A percentile compares a stretch with the other conserved stretches of the same genome.
phyloP scores from a whole-genome alignment of 345 rosid genomes.

The Acer saccharum region DNA sequence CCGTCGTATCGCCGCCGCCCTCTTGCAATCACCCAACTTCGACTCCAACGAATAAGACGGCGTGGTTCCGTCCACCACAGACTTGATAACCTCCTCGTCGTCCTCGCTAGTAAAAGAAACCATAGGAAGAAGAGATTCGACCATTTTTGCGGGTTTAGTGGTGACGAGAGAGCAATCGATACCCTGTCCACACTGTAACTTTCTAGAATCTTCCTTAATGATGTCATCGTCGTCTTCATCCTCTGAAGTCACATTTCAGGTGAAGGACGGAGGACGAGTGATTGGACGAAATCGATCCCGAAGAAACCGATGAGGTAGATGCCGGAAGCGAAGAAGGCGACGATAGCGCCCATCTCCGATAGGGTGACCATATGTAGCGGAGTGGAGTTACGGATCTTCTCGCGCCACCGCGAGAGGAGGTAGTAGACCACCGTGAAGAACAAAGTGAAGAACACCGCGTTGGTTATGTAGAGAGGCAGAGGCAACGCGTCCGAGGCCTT shows the following conservation, averaged over 20 bases:
- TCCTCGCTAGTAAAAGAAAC: conserved; percentile 28
- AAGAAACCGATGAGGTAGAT: conserved; percentile 66
- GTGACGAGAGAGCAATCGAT: conserved; percentile 35
- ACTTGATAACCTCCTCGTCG: conserved; percentile 54
- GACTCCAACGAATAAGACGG: conserved; percentile 71
- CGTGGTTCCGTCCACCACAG: conserved; percentile 47
- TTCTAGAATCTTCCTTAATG: conserved; percentile 38
- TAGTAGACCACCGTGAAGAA: conserved; percentile 69
- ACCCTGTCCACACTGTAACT: conserved; percentile 51
- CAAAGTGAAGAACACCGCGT: conserved; percentile 59
- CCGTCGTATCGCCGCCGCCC: conserved; percentile 61
- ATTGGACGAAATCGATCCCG: conserved; percentile 68
- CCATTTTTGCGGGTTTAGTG: conserved; percentile 7
- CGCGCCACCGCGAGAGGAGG: conserved; percentile 71
- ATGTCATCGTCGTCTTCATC: conserved; percentile 37
- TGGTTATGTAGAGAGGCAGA: conserved; percentile 53
- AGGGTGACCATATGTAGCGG: conserved; percentile 60
- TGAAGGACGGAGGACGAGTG: conserved; percentile 51
- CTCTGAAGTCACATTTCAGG: conserved; percentile 44
- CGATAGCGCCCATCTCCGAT: conserved; percentile 58
- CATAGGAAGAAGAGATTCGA: conserved; percentile 14
- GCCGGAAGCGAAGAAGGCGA: conserved; percentile 56
- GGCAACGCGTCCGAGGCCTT: conserved; percentile 57
- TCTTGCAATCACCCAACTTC: conserved; percentile 60
- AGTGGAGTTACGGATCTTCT: conserved; percentile 66